Evolutionary conservation across 768 basidiomycete genomes (phyloP).

Genomic region (Tephrocybe sp.): DNA sequence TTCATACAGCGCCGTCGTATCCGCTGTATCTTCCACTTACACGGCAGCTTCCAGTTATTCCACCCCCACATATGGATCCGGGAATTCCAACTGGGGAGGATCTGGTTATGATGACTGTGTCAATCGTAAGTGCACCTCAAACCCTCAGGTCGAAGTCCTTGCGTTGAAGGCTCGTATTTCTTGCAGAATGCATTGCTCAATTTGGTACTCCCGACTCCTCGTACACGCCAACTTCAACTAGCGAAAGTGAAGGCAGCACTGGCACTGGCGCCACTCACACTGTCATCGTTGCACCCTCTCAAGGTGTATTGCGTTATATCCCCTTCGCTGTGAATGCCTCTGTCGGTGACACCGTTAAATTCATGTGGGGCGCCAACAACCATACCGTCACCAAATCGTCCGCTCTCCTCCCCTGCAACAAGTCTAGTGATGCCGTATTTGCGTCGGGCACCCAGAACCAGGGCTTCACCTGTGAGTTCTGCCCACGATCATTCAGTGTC

Average conservation of each 20-base stretch:
- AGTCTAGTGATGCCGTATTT: conserved; percentile 58
- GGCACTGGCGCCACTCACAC: conserved; percentile 68
- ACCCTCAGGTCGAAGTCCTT: not conserved
- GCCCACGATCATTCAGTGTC: too few species aligned
- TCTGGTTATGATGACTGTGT: conserved; percentile 68
- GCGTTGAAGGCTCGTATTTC: conserved; percentile 2
- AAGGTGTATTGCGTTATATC: conserved; percentile 74
- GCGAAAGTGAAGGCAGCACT: conserved; percentile 27
- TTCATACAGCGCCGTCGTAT: conserved; percentile 20
- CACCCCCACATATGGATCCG: conserved; percentile 63
- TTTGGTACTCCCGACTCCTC: conserved; percentile 43
- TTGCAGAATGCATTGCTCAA: conserved; percentile 63
- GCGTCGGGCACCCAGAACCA: conserved; percentile 64
- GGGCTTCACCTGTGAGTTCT: conserved; percentile 57
- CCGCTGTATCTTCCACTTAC: conserved; percentile 23
- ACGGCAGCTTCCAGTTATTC: conserved; percentile 29
- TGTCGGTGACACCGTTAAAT: conserved; percentile 74
- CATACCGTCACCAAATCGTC: conserved; percentile 87
- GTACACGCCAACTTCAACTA: conserved; percentile 35
- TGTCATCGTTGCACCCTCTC: conserved; percentile 74
- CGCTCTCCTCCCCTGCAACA: conserved; percentile 69
- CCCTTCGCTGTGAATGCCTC: conserved; percentile 77
- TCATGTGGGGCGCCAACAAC: conserved; percentile 76
- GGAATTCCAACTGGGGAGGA: conserved; percentile 55
- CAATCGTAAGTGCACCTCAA: conserved; percentile 49